Percentiles rank a stretch among this genome's conserved stretches.
Evolutionary conservation across 306 rosid species (phyloP).

Genomic region (Aeschynomene evenia): DNA sequence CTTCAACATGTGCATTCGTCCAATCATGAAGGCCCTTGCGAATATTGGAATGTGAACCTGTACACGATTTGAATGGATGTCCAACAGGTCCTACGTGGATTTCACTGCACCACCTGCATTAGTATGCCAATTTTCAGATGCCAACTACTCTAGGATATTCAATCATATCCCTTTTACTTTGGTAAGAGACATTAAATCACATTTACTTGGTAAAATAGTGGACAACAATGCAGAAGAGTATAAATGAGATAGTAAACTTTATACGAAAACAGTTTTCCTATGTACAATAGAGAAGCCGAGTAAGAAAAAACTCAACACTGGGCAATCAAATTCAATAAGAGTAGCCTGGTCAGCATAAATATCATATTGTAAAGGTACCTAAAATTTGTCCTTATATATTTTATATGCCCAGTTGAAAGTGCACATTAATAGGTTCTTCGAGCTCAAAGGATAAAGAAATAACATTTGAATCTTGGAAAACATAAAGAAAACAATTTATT

Average conservation of each 20-base stretch:
- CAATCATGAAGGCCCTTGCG: conserved; percentile 82
- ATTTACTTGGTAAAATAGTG: not conserved
- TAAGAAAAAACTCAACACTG: not conserved
- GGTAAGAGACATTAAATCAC: not conserved
- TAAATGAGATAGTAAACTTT: not conserved
- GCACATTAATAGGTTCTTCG: not conserved
- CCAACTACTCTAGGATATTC: not conserved
- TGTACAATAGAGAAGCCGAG: not conserved
- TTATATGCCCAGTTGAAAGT: conserved; percentile 7
- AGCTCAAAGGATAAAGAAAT: conserved; percentile 2
- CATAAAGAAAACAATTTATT: not conserved
- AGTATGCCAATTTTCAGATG: conserved; percentile 18
- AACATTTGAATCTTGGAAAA: not conserved
- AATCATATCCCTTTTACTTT: not conserved
- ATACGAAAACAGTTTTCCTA: not conserved
- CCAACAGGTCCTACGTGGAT: conserved; percentile 91
- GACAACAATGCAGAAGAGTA: not conserved
- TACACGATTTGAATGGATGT: conserved; percentile 93
- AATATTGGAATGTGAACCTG: conserved; percentile 54
- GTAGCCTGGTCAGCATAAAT: not conserved
- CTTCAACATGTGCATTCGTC: conserved; percentile 71
- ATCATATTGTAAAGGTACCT: not conserved
- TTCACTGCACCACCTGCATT: conserved; percentile 85
- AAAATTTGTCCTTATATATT: not conserved
- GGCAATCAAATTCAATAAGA: not conserved